Evolutionary conservation across 345 rosid species (phyloP).

Genomic region (Sonneratia alba): DNA sequence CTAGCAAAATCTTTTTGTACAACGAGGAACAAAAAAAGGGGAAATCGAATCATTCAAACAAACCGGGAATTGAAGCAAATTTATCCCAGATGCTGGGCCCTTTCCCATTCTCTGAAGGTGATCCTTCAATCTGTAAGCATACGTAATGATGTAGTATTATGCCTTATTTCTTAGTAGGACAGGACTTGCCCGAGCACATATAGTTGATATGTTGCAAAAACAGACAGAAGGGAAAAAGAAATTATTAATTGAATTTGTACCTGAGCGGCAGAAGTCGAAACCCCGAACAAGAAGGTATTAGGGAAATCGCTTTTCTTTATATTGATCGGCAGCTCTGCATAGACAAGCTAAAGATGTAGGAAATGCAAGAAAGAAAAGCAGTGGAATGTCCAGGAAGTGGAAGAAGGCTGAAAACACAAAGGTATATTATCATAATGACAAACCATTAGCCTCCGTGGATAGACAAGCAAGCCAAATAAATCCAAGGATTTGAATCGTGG

Average conservation of each 20-base stretch:
- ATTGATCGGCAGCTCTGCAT: neutral
- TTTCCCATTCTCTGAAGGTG: conserved; percentile 18
- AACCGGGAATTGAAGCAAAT: conserved; percentile 13
- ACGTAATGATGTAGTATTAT: neutral
- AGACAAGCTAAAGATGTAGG: no score
- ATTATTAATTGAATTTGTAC: conserved; percentile 5
- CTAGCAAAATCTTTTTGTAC: neutral
- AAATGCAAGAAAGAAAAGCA: no score
- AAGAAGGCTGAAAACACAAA: no score
- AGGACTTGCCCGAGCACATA: no score
- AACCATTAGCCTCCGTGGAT: neutral
- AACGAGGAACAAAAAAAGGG: neutral
- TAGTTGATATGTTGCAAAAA: no score
- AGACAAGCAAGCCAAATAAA: neutral
- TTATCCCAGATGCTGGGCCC: conserved; percentile 30
- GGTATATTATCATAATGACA: no score
- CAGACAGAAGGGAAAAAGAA: no score
- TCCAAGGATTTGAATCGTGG: neutral
- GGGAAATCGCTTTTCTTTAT: conserved; percentile 30
- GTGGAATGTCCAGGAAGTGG: no score
- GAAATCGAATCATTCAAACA: neutral
- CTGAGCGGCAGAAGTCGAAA: conserved; percentile 30
- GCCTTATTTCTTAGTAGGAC: neutral
- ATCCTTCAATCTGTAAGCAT: conserved; percentile 27
- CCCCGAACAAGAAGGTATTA: conserved; percentile 29